Evolutionary conservation across 2,329 filamentous ascomycete genomes (phyloP).

Genomic region (Fusarium paranaense): DNA sequence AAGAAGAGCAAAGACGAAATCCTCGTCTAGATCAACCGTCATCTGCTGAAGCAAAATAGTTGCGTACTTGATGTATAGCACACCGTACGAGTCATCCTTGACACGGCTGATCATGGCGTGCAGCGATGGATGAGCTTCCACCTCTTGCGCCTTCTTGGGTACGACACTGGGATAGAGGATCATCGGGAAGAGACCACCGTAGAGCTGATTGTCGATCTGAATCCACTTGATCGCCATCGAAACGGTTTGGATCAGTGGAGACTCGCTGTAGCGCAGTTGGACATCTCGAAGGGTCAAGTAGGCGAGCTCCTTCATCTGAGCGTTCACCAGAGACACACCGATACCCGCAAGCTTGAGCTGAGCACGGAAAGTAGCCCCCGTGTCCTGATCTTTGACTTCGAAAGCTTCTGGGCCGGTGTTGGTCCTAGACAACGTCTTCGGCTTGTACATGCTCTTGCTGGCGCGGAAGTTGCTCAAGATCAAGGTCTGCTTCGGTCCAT

Average conservation of each 20-base stretch:
- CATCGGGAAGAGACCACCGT: conserved; percentile 98
- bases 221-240: conserved; percentile 97
- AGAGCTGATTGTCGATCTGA: conserved; percentile 97
- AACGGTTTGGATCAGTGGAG: conserved; percentile 91
- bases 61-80: conserved; percentile 98
- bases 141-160: conserved; percentile 95
- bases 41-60: conserved; percentile 95
- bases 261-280: conserved; percentile 91
- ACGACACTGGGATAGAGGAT: conserved; percentile 97
- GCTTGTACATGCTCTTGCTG: conserved; percentile 89
- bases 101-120: conserved; percentile 92
- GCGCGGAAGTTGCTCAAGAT: conserved; percentile 94
- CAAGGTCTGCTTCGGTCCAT: conserved; percentile 94
- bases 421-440: conserved; percentile 62
- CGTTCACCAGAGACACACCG: conserved; percentile 93
- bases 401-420: conserved; percentile 71
- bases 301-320: conserved; percentile 89
- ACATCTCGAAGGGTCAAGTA: conserved; percentile 95
- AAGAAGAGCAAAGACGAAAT: conserved; percentile 95
- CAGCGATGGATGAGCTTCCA: conserved; percentile 94
- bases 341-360: conserved; percentile 90
- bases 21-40: conserved; percentile 97
- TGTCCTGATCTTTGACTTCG: conserved; percentile 93
- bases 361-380: conserved; percentile 87
- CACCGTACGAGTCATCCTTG: conserved; percentile 98